Conservation (phyloP, 345 rosid species). For the Moringa oleifera region DNA sequence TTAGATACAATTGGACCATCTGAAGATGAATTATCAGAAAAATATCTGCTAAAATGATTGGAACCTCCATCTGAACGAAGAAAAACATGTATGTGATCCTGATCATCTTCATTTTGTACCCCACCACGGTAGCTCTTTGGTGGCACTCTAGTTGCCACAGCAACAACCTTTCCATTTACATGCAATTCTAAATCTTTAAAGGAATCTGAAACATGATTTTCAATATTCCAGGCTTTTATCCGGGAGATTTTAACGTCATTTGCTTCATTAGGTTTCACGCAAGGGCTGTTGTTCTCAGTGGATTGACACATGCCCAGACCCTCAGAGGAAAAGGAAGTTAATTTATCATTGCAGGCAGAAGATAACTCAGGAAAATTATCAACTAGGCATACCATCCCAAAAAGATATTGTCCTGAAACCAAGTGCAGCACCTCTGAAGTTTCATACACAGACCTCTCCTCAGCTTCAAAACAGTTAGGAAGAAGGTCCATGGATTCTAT, state of each 20-base stretch:
- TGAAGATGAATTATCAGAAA: slow-evolving; percentile 15
- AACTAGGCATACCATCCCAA: slow-evolving; percentile 79
- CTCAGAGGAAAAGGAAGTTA: slow-evolving; percentile 33
- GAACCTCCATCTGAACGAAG: slow-evolving; percentile 43
- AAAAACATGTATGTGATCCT: slow-evolving; percentile 71
- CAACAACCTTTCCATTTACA: slow-evolving; percentile 71
- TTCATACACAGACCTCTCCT: slow-evolving; percentile 81
- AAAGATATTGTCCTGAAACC: slow-evolving; percentile 88
- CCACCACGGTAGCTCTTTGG: slow-evolving; percentile 39
- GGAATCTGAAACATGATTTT: slow-evolving; percentile 48
- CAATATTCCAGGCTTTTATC: slow-evolving; percentile 22
- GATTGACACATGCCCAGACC: slow-evolving; percentile 21
- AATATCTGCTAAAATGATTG: slow-evolving; percentile 11
- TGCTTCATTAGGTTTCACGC: slow-evolving; percentile 14
- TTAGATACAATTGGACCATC: slow-evolving; percentile 29
- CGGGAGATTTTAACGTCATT: slow-evolving; percentile 26
- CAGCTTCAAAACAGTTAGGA: slow-evolving; percentile 92
- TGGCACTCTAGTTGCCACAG: slow-evolving; percentile 67
- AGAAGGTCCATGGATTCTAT: slow-evolving; percentile 79
- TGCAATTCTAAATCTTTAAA: slow-evolving; percentile 80
- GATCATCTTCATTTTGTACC: slow-evolving; percentile 33
- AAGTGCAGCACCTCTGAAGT: slow-evolving; percentile 79
- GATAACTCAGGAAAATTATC: slow-evolving; percentile 47
- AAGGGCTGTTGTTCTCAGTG: slow-evolving; percentile 25
- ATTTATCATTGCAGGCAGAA: slow-evolving; percentile 30